A percentile compares a stretch with the other conserved stretches of the same genome.
Conservation (phyloP, 345 rosid genomes). For the Eucalyptus rudis region DNA sequence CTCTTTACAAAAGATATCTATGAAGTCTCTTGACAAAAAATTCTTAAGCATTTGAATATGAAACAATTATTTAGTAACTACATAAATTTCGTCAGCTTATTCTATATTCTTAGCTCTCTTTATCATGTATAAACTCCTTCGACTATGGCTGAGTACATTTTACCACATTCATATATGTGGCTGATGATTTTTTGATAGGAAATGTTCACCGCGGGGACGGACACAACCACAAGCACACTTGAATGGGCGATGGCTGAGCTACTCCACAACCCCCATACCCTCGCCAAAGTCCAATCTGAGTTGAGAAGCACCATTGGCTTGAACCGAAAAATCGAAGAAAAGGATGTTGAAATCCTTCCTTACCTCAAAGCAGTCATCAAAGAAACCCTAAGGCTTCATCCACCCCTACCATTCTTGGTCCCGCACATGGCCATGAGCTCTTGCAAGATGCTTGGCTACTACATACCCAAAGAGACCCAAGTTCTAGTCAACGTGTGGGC, state of each 20-base stretch:
- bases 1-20: not conserved
- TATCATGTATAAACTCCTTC: not conserved
- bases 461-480: slow-evolving; percentile 65
- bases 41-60: not conserved
- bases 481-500: slow-evolving; percentile 53
- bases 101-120: not conserved
- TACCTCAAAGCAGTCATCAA: slow-evolving; percentile 60
- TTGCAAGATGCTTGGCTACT: slow-evolving; percentile 41
- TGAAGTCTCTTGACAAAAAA: not conserved
- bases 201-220: slow-evolving; percentile 81
- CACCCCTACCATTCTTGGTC: slow-evolving; percentile 67
- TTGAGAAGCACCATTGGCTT: slow-evolving; percentile 19
- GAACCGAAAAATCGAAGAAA: slow-evolving; percentile 33
- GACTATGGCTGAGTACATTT: not conserved
- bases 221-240: slow-evolving; percentile 75
- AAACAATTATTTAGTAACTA: not conserved
- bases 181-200: slow-evolving; percentile 18
- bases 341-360: slow-evolving; percentile 43
- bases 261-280: slow-evolving; percentile 26
- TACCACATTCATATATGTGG: not conserved
- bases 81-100: not conserved
- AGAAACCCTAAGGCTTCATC: slow-evolving; percentile 71
- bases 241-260: slow-evolving; percentile 94
- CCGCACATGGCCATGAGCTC: slow-evolving; percentile 70
- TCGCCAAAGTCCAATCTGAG: slow-evolving; percentile 43